Evolutionary conservation across 257 asterid species (phyloP).

Genomic region (Salvia rosmarinus): DNA sequence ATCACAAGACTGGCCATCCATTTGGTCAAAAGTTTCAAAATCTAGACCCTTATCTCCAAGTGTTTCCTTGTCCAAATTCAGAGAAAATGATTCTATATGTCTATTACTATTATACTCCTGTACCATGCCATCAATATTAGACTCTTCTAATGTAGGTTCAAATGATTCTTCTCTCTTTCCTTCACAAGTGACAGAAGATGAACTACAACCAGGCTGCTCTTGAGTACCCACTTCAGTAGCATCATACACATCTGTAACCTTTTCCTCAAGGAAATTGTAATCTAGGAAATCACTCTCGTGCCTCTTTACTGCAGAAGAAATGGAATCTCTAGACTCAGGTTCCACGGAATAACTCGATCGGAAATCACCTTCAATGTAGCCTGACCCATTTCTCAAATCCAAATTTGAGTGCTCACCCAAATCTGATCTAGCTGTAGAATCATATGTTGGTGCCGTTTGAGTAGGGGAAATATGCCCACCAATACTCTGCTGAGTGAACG

Average conservation of each 20-base stretch:
- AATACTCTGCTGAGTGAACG: constrained; percentile 43
- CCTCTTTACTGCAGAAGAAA: constrained; percentile 54
- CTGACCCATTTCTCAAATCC: constrained; percentile 58
- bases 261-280: constrained; percentile 53
- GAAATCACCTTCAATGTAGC: constrained; percentile 49
- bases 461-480: constrained; percentile 58
- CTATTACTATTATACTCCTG: constrained; percentile 38
- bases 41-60: constrained; percentile 37
- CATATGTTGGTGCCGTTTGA: constrained; percentile 57
- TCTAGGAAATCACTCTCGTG: constrained; percentile 51
- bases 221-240: constrained; percentile 41
- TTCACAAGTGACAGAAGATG: constrained; percentile 62
- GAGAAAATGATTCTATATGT: constrained; percentile 44
- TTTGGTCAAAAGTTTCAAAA: constrained; percentile 38
- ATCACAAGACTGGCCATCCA: constrained; percentile 35
- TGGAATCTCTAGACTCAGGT: constrained; percentile 58
- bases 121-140: constrained; percentile 41
- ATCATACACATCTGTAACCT: constrained; percentile 47
- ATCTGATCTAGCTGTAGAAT: constrained; percentile 56
- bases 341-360: constrained; percentile 57
- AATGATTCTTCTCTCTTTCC: constrained; percentile 56
- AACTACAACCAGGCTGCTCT: constrained; percentile 54
- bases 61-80: constrained; percentile 41
- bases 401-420: constrained; percentile 50
- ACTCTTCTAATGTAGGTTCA: constrained; percentile 41